Percentiles rank a stretch among this genome's conserved stretches.
Evolutionary conservation across 2,329 filamentous ascomycete genomes (phyloP).

Genomic region (Paracamarosporium sp.): DNA sequence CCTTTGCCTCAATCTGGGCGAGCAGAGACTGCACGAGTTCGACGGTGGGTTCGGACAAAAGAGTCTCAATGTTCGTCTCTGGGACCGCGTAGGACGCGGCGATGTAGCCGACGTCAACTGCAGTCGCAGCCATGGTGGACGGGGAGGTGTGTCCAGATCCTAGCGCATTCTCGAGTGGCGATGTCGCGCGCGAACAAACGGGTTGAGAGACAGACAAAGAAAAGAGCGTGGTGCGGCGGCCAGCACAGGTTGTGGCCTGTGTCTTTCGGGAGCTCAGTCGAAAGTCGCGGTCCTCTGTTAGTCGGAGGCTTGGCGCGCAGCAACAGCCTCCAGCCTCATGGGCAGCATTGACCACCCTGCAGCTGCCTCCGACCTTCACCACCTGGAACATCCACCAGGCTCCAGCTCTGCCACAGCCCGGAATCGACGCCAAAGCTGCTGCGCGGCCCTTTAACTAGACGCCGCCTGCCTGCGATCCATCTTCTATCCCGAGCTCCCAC

Average conservation of each 20-base stretch:
- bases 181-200: not conserved
- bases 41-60: conserved; percentile 73
- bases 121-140: conserved; percentile 63
- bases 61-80: conserved; percentile 66
- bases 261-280: conserved; percentile 1
- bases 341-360: conserved; percentile 1
- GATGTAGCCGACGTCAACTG: conserved; percentile 74
- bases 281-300: conserved; percentile 12
- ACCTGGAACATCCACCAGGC: not conserved
- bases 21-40: conserved; percentile 81
- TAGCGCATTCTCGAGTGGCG: conserved; percentile 31
- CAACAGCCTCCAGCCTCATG: not conserved
- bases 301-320: conserved; percentile 1
- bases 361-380: not conserved
- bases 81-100: conserved; percentile 74
- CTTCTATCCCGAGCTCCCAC: conserved; percentile 7
- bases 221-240: conserved; percentile 28
- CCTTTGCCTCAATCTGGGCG: conserved; percentile 76
- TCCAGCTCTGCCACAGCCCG: not conserved
- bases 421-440: conserved; percentile 5
- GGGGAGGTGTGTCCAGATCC: conserved; percentile 14
- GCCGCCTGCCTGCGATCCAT: conserved; percentile 21
- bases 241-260: conserved; percentile 9
- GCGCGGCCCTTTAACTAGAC: conserved; percentile 44
- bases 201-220: conserved; percentile 20